Percentiles rank a stretch among this genome's conserved stretches.
Evolutionary conservation across 2,329 filamentous ascomycete genomes (phyloP).

Genomic region (Calonectria naviculata): DNA sequence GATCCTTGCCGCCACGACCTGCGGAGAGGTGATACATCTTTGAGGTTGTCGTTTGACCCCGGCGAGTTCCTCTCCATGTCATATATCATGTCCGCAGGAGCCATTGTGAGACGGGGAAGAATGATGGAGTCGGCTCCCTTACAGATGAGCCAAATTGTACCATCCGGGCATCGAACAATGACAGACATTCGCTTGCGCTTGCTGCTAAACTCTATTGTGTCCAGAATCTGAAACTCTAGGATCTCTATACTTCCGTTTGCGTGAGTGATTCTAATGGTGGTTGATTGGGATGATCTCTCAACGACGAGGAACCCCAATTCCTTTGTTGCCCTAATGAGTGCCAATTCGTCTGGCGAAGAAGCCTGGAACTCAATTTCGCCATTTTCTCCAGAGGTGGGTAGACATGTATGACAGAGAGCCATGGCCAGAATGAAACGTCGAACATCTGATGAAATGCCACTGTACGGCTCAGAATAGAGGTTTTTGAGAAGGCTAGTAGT

Average conservation of each 20-base stretch:
- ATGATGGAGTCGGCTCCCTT: constrained; percentile 92
- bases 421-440: constrained; percentile 86
- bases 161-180: constrained; percentile 84
- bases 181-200: constrained; percentile 92
- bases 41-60: neutral
- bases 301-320: constrained; percentile 85
- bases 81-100: constrained; percentile 46
- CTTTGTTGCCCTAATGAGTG: constrained; percentile 84
- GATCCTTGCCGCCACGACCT: neutral
- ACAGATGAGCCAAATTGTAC: constrained; percentile 84
- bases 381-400: constrained; percentile 79
- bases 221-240: constrained; percentile 82
- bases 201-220: constrained; percentile 92
- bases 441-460: constrained; percentile 81
- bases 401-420: constrained; percentile 89
- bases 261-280: constrained; percentile 63
- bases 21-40: neutral
- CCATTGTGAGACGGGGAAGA: constrained; percentile 79
- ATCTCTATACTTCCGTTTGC: constrained; percentile 53
- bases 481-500: constrained; percentile 83
- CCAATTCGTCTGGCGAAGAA: constrained; percentile 89
- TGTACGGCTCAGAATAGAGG: constrained; percentile 79
- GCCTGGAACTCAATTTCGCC: constrained; percentile 86
- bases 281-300: constrained; percentile 76
- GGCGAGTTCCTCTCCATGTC: neutral